Percentiles rank a stretch among this genome's conserved stretches.
Conservation (phyloP, 2,329 filamentous ascomycete species). For the Allantophomopsis cytisporea region DNA sequence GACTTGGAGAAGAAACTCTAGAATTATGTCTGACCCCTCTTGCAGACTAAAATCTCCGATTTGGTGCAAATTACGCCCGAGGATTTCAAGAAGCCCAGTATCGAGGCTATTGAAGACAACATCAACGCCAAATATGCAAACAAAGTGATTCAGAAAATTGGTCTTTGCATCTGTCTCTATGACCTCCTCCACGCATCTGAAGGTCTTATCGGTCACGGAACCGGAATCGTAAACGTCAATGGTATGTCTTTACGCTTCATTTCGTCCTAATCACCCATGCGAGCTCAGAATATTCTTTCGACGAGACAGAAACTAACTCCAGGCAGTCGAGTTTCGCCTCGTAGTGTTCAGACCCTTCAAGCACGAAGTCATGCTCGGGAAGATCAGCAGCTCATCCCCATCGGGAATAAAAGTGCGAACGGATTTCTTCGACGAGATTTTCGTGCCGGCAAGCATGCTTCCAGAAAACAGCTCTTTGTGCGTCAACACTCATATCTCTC, state of each 20-base stretch:
- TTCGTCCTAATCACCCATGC: no score
- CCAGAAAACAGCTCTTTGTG: slow-evolving; percentile 68
- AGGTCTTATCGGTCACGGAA: slow-evolving; percentile 85
- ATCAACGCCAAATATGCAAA: slow-evolving; percentile 97
- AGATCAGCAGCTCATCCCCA: slow-evolving; percentile 62
- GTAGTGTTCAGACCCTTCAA: slow-evolving; percentile 94
- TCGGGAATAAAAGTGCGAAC: slow-evolving; percentile 68
- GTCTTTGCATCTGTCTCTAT: slow-evolving; percentile 86
- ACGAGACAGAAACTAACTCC: slow-evolving; percentile 3
- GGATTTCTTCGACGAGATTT: slow-evolving; percentile 91
- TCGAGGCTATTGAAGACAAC: slow-evolving; percentile 83
- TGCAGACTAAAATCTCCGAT: slow-evolving; percentile 82
- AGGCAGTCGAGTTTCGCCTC: slow-evolving; percentile 75
- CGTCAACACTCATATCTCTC: slow-evolving; percentile 19
- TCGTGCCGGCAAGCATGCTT: slow-evolving; percentile 60
- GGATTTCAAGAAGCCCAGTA: slow-evolving; percentile 74
- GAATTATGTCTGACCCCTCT: slow-evolving; percentile 2
- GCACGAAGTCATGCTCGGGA: slow-evolving; percentile 77
- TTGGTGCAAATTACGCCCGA: slow-evolving; percentile 84
- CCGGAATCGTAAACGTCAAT: slow-evolving; percentile 87
- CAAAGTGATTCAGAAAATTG: slow-evolving; percentile 87
- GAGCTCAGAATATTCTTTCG: no score
- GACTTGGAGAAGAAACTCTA: no score
- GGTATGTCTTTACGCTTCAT: slow-evolving; percentile 32
- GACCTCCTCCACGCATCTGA: slow-evolving; percentile 84